Evolutionary conservation across 164 flowering plant genomes (phyloP), one percentile per base, ranked within the genome.

Genomic region (Buxus sempervirens): DNA sequence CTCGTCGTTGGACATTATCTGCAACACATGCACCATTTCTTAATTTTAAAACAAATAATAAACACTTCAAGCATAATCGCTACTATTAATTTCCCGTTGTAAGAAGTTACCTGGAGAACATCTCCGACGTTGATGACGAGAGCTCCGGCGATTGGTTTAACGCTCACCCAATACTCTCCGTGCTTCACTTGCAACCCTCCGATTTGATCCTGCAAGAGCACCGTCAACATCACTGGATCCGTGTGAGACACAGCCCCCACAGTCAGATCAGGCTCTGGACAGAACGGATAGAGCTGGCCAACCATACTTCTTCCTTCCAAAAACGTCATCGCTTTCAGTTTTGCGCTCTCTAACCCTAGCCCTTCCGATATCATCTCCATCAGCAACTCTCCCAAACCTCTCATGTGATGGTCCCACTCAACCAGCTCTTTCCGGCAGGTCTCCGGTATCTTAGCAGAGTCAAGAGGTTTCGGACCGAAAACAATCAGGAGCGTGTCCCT

Each of bases 221-320:
- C 77, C 20, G 90, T 88, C 27, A 92, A 19, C 4, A 80, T 65
- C 0, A 82, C 90, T 0, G 90, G 89, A 79, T 92, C 96, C 0
- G 90, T 76, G 38, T 92, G 96, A 3, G 83, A 63, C 0, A 70
- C 26, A 7, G 84, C 23, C 71, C 97, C 97, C 20, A 84, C 71
- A 48, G 97, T 90, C 56, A 75, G 78, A 62, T 87, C 88, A 0
- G 97, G 87, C 78, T 88, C 78, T 0, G 96, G 97, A 65, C 96
- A 92, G 28, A 60, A 64, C 7, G 96, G 97, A 62, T 91, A 90
- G 71, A 80, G 85, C 36, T 89, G 88, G 0, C 77, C 86, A 59
- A 68, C 87, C 82, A 85, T 57, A 9, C 42, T 4, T 73, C 80
- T 76, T 36, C 69, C 73, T 27, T 78, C 91, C 63, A 70, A 54